Evolutionary conservation across 2,329 filamentous ascomycete genomes (phyloP), one percentile per base, ranked within the genome.

Genomic region (Penicillium sp.): DNA sequence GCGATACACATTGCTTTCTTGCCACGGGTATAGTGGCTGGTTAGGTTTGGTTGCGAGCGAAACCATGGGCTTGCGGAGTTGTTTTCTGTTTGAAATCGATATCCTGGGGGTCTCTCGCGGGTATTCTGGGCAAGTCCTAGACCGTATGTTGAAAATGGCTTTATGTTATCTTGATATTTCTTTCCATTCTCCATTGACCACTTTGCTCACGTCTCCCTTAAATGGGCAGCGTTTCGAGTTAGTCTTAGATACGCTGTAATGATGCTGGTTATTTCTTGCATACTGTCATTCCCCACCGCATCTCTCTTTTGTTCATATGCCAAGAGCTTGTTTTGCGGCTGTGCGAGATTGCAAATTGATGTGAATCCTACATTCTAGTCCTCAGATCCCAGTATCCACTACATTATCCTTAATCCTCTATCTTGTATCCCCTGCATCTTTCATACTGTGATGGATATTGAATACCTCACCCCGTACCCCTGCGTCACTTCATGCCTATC

Each of bases 21-120:
- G 58, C 62, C 61, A 65, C 62, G 41, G 65, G 62, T 63, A 62
- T 58, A 47, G 61, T 65, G 64, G 59, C 56, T 56, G 63, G 65
- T 63, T 60, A 55, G 64, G 54, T 60, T 55, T 61, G 64, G 55
- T 65, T 62, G 61, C 55, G 56, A 66, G 61, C 57, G 63, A 64
- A 65, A 70, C 67, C 67, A 67, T 67, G 64, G 70, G 69, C 67
- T 33, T 71, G 67, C 60, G 70, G 69, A 71, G 69, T 71, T 70
- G 60, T 67, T 64, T 51, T 59, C 52, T 56, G 51, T 62, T 61
- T 61, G 57, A 59, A 61, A 55, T 63, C 60, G 60, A 64, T 64
- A 64, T 64, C 61, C 61, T 61, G 59, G 59, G 64, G 66, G 66
- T 67, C 65, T 63, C 58, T 63, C 60, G 61, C 58, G 44, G 51